Base-by-base conservation (phyloP, 2,329 filamentous ascomycete genomes). In the Cordyceps tenuipes region DNA sequence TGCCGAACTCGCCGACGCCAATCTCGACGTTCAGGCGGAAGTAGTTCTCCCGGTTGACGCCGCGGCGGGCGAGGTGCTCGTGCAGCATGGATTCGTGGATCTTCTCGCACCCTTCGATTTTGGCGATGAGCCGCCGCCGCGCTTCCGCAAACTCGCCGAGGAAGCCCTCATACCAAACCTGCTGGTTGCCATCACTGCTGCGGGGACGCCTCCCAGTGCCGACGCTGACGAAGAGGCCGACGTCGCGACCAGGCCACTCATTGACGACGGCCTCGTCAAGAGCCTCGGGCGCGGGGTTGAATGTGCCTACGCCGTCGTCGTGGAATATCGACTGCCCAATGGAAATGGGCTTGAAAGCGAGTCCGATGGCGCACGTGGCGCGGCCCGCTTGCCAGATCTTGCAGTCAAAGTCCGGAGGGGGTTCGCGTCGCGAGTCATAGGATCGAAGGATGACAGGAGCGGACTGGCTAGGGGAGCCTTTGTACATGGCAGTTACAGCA, bases 341-440 rank as follows among this genome's bases (percentile, higher is more conserved):
- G 65, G 89, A 88, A 54, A 99, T 91, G 0, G 93, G 91, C 72
- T 99, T 99, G 76, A 99, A 99, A 1, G 94, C 94, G 48, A 97
- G 79, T 0, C 90, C 91, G 1, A 93, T 94, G 0, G 94, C 90
- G 57, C 84, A 90, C 1, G 94, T 99, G n/a, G 94, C 94, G 62
- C 94, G 85, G 12, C 94, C 94, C 5, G 94, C 94, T 75, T 99
- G 88, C 94, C 94, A 99, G 61, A 99, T 94, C 50, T 88, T 96
- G 74, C 92, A 96, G 69, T 96, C 89, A 63, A 91, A 93, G 72
- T 97, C 92, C 2, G 93, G 89, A 0, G 91, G 83, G 0, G 92
- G 89, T 72, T 97, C 94, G 72, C 89, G 91, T 67, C 93, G 84
- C 17, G 94, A 97, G 71, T 97, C 93, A 74, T 99, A 99, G 2